Evolutionary conservation across 2,329 filamentous ascomycete genomes (phyloP), one percentile per base, ranked within the genome.

Genomic region (Colletotrichum lentis): DNA sequence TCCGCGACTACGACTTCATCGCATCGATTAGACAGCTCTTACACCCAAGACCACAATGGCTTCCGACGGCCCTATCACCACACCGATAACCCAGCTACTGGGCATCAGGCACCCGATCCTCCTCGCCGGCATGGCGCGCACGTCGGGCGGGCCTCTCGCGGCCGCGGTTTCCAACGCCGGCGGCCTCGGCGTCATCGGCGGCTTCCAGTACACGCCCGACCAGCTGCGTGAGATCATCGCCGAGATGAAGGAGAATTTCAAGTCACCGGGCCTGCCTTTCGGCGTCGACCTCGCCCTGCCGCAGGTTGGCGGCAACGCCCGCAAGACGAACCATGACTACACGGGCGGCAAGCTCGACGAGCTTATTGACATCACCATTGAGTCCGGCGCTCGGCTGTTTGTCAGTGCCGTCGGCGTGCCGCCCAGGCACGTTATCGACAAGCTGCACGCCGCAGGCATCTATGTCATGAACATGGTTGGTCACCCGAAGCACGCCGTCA

Each of bases 401-500:
- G 93, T 97, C 49, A 89, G 85, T 60, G 95, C 95, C 1, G 94
- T 97, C 0, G 95, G 95, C 10, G 91, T 97, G 24, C 95, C 95
- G 18, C 93, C 94, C 0, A 82, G 83, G 53, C 79, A 83, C 65
- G 88, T 94, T 5, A 91, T 97, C 65, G 88, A 92, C 72, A 82
- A 88, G 53, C 83, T 98, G 52, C 95, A 98, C 76, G 84, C 85
- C 10, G 90, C 91, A 0, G 92, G 91, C 0, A 91, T 98, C 47
- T 77, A 96, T 67, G 85, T 97, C 43, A 97, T 97, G 94, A 97
- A 97, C 78, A 97, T 97, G 94, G 94, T 97, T 22, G 95, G 95
- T 0, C 92, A 94, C 74, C 94, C 95, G 2, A 93, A 91, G 77
- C 95, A 98, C 78, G 94, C 94, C 0, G 87, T 90, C 77, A 97